A percentile compares a stretch with the other conserved stretches of the same genome.
Conservation (phyloP, 2,329 filamentous ascomycete genomes). For the Talaromyces sp. region DNA sequence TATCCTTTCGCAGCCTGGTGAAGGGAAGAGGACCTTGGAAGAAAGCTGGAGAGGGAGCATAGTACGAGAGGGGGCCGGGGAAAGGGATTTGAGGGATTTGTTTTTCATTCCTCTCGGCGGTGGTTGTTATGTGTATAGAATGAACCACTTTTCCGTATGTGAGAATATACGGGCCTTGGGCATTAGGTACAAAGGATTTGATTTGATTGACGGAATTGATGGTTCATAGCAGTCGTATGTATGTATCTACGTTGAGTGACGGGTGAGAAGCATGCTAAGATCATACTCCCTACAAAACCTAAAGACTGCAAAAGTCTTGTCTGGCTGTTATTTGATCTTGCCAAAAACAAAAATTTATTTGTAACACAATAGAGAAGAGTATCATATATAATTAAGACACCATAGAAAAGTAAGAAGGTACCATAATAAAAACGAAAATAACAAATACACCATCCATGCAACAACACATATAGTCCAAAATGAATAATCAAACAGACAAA, state of each 20-base stretch:
- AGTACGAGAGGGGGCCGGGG: no score
- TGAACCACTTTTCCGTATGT: not conserved
- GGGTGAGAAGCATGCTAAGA: no score
- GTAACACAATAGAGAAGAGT: constrained; percentile 12
- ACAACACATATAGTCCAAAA: constrained; percentile 2
- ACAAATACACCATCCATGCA: constrained; percentile 16
- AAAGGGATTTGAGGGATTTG: not conserved
- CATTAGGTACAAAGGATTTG: not conserved
- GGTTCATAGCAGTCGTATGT: no score
- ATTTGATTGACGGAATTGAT: not conserved
- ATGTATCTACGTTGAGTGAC: no score
- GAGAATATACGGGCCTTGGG: not conserved
- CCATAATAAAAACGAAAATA: constrained; percentile 12
- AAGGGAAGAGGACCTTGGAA: not conserved
- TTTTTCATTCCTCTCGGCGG: not conserved
- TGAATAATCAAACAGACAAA: not conserved
- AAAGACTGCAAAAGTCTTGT: not conserved
- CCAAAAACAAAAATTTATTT: not conserved
- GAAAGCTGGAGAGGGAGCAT: not conserved
- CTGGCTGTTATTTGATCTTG: not conserved
- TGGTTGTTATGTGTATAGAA: not conserved
- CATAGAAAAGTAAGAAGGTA: constrained; percentile 7
- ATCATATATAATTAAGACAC: constrained; percentile 8
- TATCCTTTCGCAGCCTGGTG: not conserved
- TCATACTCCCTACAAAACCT: not conserved